Conservation (phyloP, 768 basidiomycete species). For the Suillus spraguei region DNA sequence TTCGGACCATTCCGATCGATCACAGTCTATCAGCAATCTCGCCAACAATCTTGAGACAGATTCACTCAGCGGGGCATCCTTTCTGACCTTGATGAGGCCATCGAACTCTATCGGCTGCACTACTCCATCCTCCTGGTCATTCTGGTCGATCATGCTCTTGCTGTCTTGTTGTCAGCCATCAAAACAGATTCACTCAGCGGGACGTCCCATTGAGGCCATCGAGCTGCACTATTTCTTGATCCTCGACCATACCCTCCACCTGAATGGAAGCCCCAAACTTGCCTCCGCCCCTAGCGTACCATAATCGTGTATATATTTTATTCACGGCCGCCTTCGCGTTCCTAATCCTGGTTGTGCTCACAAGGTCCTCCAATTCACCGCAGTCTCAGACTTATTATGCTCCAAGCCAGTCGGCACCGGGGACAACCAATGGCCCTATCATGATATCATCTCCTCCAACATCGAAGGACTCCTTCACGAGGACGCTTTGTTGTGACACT, state of each 20-base stretch:
- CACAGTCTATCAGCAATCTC: background rate
- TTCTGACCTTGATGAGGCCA: constrained; percentile 19
- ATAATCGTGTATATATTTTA: constrained; percentile 34
- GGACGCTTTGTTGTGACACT: too few relatives aligned
- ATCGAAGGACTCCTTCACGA: too few relatives aligned
- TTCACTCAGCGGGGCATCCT: background rate
- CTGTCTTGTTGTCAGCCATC: too few relatives aligned
- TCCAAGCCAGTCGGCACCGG: constrained; percentile 14
- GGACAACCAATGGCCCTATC: constrained; percentile 8
- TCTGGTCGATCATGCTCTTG: too few relatives aligned
- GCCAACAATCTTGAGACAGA: constrained; percentile 13
- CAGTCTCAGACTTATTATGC: constrained; percentile 15
- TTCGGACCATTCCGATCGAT: too few relatives aligned
- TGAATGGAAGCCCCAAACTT: constrained; percentile 20
- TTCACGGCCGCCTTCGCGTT: constrained; percentile 3
- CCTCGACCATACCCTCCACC: constrained; percentile 5
- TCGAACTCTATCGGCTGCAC: background rate
- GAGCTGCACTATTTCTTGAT: background rate
- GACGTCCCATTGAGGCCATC: too few relatives aligned
- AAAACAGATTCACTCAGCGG: too few relatives aligned
- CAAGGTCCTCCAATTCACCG: constrained; percentile 14
- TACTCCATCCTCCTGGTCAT: too few relatives aligned
- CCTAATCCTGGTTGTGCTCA: constrained; percentile 2
- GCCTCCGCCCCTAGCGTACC: constrained; percentile 35
- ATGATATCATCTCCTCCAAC: too few relatives aligned